Evolutionary conservation across 1,284 basidiomycete species (phyloP), one percentile per base, ranked within the genome.

Genomic region (Omphalotus olearius): DNA sequence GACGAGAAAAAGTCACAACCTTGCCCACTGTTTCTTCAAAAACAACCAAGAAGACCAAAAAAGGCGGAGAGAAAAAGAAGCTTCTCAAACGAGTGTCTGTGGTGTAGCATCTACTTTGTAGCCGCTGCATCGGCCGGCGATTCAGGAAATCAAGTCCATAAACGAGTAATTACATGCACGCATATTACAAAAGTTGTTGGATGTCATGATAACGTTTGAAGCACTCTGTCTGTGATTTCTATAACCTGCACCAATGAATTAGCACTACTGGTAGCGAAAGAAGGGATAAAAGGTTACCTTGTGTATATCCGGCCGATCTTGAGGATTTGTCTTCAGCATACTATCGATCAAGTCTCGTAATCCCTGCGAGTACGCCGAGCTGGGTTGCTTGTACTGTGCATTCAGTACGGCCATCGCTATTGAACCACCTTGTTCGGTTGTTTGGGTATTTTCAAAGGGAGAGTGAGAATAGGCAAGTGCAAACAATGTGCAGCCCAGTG

Each of bases 341-440:
- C 73, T 74, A 65, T 94, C 88, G 52, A 98, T 91, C 49, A 98
- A 73, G 51, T 85, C 78, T 59, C 80, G 85, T 52, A 96, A 68
- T 4, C 85, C 86, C 61, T 91, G 83, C 14, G 89, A 91, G 66
- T 95, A 96, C 7, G 80, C 80, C 3, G 83, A 88, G 51, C 69
- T 72, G 1, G 92, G 93, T 60, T 96, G 93, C 59, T 86, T 89
- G 69, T 95, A 97, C 58, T 90, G 83, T 1, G 91, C 94, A 56
- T 88, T 91, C 60, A 94, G 74, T 41, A 95, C 94, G 1, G 93
- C 92, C 93, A 98, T 96, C 1, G 93, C 93, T 63, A 97, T 93
- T 43, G 90, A 93, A 13, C 91, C 90, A 39, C 91, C 91, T 66
- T 93, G 91, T 59, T 85, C 93, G 45, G 83, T 92, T 47, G 81